These are phyloP conservation scores for Pythium folliculosum DNA, from an alignment of 352 stramenopile genomes.

Conservation along the genomic window DNA sequence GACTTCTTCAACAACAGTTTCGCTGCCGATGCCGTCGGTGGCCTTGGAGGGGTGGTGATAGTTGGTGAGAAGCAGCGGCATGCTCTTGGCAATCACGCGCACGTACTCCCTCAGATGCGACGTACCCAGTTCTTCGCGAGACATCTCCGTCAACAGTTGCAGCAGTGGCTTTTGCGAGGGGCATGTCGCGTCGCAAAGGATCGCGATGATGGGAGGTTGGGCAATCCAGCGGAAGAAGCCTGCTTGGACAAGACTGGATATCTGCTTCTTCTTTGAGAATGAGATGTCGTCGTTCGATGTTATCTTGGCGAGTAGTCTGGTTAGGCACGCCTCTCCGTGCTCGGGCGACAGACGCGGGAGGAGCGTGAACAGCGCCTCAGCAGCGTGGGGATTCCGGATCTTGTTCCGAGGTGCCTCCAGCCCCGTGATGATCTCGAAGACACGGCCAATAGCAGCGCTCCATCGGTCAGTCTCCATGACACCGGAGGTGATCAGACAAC, in stretches of 20 bases:
- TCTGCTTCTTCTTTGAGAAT: conserved; percentile 55
- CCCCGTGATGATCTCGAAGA: conserved; percentile 66
- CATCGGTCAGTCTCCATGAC: conserved; percentile 43
- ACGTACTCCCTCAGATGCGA: conserved; percentile 56
- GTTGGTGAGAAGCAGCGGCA: conserved; percentile 48
- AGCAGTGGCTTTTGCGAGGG: conserved; percentile 39
- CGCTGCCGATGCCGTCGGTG: not conserved
- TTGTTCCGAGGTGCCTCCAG: conserved; percentile 37
- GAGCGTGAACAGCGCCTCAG: conserved; percentile 51
- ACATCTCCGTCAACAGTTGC: conserved; percentile 46
- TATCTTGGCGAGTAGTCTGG: conserved; percentile 49
- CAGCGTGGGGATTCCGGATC: conserved; percentile 61
- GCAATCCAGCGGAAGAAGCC: conserved; percentile 63
- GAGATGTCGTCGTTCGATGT: conserved; percentile 41
- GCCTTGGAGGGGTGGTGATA: conserved; percentile 17
- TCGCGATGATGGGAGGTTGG: conserved; percentile 35
- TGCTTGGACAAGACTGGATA: conserved; percentile 44
- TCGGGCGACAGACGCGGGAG: conserved; percentile 39
- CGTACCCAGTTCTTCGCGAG: conserved; percentile 51
- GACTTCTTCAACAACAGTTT: conserved; percentile 31
- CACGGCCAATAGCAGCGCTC: conserved; percentile 40
- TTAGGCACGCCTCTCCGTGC: conserved; percentile 35
- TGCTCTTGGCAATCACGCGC: conserved; percentile 48
- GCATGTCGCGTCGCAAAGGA: conserved; percentile 37
- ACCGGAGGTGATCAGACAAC: conserved; percentile 55